phyloP scores from a whole-genome alignment of 228 moss, liverwort and hornwort genomes.

The Sphagnum magellanicum region DNA sequence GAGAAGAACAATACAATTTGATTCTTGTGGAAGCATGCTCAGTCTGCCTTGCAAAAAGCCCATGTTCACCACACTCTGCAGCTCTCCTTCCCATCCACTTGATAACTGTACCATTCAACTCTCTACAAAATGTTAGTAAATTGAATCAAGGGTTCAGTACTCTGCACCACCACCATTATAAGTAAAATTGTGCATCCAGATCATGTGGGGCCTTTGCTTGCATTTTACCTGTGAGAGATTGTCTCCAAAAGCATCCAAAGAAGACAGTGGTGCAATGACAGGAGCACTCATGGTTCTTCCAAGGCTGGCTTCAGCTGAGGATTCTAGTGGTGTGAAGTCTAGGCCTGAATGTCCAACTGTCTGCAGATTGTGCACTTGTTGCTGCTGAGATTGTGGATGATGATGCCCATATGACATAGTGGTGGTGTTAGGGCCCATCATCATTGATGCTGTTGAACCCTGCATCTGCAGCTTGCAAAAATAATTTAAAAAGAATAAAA shows the following conservation, averaged over 20 bases:
- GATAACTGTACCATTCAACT: conserved; percentile 16
- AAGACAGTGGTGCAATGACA: conserved; percentile 8
- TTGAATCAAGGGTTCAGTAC: neutral
- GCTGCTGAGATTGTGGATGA: conserved; percentile 18
- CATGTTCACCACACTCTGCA: conserved; percentile 61
- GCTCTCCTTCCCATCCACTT: conserved; percentile 54
- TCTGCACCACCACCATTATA: neutral
- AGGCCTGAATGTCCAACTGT: conserved; percentile 2
- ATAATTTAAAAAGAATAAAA: neutral
- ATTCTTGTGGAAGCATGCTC: conserved; percentile 11
- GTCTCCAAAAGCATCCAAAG: conserved; percentile 24
- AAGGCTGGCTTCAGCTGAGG: conserved; percentile 2
- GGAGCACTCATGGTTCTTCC: conserved; percentile 9
- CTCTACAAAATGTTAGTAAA: neutral
- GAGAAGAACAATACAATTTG: conserved; percentile 18
- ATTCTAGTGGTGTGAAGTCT: neutral
- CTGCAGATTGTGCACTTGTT: neutral
- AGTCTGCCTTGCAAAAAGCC: conserved; percentile 31
- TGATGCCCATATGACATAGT: conserved; percentile 16
- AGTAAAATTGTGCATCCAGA: neutral
- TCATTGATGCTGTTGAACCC: conserved; percentile 3
- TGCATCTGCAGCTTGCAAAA: conserved; percentile 4
- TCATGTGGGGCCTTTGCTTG: too few species aligned
- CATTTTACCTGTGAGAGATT: conserved; percentile 16
- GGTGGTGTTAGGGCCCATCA: conserved; percentile 5